These are phyloP conservation scores for Eleusine coracana DNA, from an alignment of 176 grass and related monocot species.

Conservation along the genomic window DNA sequence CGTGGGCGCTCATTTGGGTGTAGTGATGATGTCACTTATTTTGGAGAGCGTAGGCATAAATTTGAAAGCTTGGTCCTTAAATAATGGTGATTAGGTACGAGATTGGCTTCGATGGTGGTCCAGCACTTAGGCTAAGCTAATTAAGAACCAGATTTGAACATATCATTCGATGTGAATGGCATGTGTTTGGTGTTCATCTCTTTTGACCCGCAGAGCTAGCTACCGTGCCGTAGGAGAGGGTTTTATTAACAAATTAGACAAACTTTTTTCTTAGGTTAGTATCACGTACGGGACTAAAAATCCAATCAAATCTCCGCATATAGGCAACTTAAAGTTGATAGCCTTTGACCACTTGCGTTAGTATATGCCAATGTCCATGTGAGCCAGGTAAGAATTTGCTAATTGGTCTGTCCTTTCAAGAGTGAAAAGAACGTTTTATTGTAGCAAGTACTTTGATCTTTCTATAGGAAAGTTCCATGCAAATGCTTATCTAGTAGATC, in stretches of 20 bases:
- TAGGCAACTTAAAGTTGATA: conserved; percentile 7
- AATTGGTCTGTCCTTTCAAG: neutral
- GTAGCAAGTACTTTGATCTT: neutral
- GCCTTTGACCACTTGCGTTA: neutral
- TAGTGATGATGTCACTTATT: neutral
- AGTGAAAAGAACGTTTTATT: neutral
- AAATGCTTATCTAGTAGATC: too few species aligned
- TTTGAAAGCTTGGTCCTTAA: conserved; percentile 19
- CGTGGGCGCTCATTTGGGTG: neutral
- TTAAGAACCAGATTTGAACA: conserved; percentile 16
- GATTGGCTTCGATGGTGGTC: conserved; percentile 30
- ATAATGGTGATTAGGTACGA: conserved; percentile 37
- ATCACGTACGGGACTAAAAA: neutral
- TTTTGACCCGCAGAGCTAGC: neutral
- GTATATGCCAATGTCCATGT: neutral
- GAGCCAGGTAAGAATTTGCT: neutral
- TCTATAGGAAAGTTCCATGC: too few species aligned
- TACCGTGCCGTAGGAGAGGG: neutral
- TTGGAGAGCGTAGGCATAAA: conserved; percentile 15
- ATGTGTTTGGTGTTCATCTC: neutral
- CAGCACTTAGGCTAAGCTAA: conserved; percentile 14
- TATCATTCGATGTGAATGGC: conserved; percentile 31
- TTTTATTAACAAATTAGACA: neutral
- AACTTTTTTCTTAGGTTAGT: neutral
- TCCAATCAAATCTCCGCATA: neutral